Evolutionary conservation across 2,329 filamentous ascomycete genomes (phyloP), one percentile per base, ranked within the genome.

Genomic region (Microsporum ferrugineum): DNA sequence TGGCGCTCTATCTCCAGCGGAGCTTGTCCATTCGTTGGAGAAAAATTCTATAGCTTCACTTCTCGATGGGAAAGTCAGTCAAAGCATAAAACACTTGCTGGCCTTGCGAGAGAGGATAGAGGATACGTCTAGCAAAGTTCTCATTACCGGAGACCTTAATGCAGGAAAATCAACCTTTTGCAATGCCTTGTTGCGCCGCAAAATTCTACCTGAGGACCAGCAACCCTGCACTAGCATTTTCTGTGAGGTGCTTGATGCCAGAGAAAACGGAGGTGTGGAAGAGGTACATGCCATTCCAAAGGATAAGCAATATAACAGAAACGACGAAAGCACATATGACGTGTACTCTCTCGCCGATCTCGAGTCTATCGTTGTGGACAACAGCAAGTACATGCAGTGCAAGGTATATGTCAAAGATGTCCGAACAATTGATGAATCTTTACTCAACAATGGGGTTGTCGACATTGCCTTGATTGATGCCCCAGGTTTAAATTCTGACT

Each of bases 141-240:
- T 99, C 62, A 86, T 99, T 17, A 99, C 94, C 0, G 94, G 94
- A 69, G 94, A 99, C 71, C 76, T 99, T 60, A 99, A 99, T 71
- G 92, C 94, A 6, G 94, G 94, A 70, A 99, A 99, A 72, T 99
- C 94, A 2, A 99, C 94, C 0, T 99, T 99, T 69, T 99, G 94
- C 77, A 99, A 99, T 74, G 94, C 94, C n/a, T 79, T 99, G 1
- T 77, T 99, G 45, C 87, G 94, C 63, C 85, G 91, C 64, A 97
- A 97, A 75, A 84, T 99, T 33, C 77, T 99, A 2, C 94, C 94
- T 0, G 94, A 97, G 75, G 94, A 99, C 68, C 92, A 99, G 73
- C 94, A 97, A 71, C 94, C 94, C 1, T 99, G 94, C 75, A 99
- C 94, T 1, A 94, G 90, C 74, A 96, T 99, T 61, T 99, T 99